Conservation (phyloP, 352 stramenopile species). For the Phytophthora multivora region DNA sequence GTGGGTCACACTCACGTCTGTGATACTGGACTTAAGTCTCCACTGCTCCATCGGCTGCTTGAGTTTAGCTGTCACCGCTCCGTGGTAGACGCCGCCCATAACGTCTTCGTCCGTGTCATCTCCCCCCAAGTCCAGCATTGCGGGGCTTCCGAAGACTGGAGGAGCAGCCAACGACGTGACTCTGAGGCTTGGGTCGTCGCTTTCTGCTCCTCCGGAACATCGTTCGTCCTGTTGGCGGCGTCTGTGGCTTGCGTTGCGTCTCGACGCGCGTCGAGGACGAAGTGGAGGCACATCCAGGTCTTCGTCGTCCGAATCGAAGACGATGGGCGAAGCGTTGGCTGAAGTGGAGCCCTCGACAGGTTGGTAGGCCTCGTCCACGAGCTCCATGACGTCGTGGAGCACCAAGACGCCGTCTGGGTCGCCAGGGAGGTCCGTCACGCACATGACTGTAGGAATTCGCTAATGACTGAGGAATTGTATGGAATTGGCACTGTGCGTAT, state of each 20-base stretch:
- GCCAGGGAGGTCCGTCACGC: conserved; percentile 30
- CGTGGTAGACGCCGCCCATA: conserved; percentile 30
- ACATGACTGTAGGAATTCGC: conserved; percentile 9
- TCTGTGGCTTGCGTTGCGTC: conserved; percentile 2
- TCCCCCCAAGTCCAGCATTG: conserved; percentile 23
- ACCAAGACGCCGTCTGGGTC: conserved; percentile 35
- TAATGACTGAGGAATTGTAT: conserved; percentile 6
- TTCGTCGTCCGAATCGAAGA: conserved; percentile 37
- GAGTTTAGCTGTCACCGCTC: conserved; percentile 20
- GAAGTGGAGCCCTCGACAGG: conserved; percentile 7
- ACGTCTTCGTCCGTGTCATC: conserved; percentile 28
- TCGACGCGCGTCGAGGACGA: neutral
- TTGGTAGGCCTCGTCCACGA: conserved; percentile 28
- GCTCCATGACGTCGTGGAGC: conserved; percentile 39
- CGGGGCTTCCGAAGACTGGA: conserved; percentile 3
- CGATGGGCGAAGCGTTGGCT: conserved; percentile 12
- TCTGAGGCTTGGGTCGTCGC: conserved; percentile 1
- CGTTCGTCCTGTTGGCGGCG: conserved; percentile 3
- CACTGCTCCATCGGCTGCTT: conserved; percentile 25
- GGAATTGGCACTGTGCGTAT: conserved; percentile 20
- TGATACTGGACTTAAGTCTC: conserved; percentile 28
- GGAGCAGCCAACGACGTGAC: conserved; percentile 17
- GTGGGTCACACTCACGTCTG: conserved; percentile 13
- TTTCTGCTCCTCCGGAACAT: conserved; percentile 6
- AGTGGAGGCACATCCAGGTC: conserved; percentile 33